phyloP scores from a whole-genome alignment of 176 grass and related monocot genomes.

The Neostapfia colusana region DNA sequence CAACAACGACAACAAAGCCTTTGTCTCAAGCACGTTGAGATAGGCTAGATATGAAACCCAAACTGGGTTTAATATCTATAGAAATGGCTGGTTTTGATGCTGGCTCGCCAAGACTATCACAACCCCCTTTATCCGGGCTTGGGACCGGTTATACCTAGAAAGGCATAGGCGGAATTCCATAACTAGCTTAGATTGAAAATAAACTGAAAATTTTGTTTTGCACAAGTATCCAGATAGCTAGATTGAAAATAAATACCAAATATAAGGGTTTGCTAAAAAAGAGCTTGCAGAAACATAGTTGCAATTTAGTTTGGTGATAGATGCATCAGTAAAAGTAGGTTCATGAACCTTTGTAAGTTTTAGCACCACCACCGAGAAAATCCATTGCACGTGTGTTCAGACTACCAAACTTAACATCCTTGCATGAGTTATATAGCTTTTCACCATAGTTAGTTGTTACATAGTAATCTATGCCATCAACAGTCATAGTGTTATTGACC shows the following conservation, averaged over 20 bases:
- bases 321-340: neutral
- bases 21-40: too few relatives aligned
- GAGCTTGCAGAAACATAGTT: neutral
- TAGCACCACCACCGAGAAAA: constrained; percentile 88
- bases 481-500: constrained; percentile 69
- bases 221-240: neutral
- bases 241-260: neutral
- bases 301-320: constrained; percentile 4
- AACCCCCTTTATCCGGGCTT: too few relatives aligned
- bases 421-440: constrained; percentile 84
- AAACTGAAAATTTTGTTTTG: too few relatives aligned
- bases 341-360: constrained; percentile 74
- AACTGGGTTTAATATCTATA: too few relatives aligned
- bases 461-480: constrained; percentile 84
- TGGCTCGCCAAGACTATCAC: too few relatives aligned
- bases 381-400: constrained; percentile 95
- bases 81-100: too few relatives aligned
- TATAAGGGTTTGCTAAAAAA: neutral
- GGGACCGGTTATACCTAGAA: too few relatives aligned
- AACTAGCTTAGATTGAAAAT: too few relatives aligned
- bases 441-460: constrained; percentile 71
- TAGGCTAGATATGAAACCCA: too few relatives aligned
- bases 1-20: too few relatives aligned
- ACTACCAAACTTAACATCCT: constrained; percentile 97
- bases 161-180: too few relatives aligned